phyloP scores from a whole-genome alignment of 2,329 filamentous ascomycete genomes.

The Bipolaris victoriae region DNA sequence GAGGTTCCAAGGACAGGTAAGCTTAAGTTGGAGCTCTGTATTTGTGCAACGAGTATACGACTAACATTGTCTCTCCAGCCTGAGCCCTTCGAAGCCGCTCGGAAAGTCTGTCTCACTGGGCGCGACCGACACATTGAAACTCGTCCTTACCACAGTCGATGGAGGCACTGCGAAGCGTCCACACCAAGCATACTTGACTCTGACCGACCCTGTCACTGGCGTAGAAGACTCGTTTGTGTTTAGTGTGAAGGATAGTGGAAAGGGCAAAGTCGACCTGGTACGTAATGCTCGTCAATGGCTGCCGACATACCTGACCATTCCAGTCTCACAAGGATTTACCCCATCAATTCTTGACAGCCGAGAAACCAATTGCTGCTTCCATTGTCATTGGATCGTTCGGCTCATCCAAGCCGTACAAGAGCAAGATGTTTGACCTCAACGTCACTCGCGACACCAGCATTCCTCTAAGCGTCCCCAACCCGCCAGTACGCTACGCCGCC shows the following conservation, averaged over 20 bases:
- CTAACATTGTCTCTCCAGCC: conserved; percentile 36
- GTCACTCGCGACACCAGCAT: conserved; percentile 68
- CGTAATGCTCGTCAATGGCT: conserved; percentile 38
- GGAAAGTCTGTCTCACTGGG: conserved; percentile 69
- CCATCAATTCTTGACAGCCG: conserved; percentile 73
- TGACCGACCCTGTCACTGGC: conserved; percentile 75
- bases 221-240: conserved; percentile 89
- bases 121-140: conserved; percentile 75
- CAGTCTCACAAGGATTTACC: conserved; percentile 91
- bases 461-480: conserved; percentile 65
- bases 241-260: conserved; percentile 83
- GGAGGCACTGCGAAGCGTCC: conserved; percentile 79
- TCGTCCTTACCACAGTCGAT: conserved; percentile 81
- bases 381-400: conserved; percentile 89
- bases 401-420: conserved; percentile 69
- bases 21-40: conserved; percentile 30
- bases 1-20: conserved; percentile 69
- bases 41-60: neutral
- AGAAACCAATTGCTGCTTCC: conserved; percentile 75
- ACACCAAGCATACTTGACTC: conserved; percentile 89
- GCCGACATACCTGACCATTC: conserved; percentile 32
- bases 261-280: conserved; percentile 85
- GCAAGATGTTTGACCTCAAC: conserved; percentile 74
- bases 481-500: conserved; percentile 82
- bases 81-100: conserved; percentile 62